Conservation (phyloP, 2,329 filamentous ascomycete genomes). For the Verticillium tricorpus region DNA sequence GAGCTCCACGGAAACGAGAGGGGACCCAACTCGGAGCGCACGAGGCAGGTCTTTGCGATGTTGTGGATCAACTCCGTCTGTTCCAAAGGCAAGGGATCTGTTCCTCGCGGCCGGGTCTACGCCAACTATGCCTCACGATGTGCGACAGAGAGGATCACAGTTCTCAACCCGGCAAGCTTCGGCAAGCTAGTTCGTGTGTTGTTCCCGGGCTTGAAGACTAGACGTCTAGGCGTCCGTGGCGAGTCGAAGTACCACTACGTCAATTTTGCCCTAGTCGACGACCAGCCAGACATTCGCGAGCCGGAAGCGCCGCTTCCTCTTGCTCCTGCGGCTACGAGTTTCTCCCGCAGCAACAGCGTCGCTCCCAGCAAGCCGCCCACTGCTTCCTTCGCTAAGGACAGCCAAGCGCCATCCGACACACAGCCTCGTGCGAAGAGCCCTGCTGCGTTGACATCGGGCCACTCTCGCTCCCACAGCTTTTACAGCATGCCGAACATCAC, state of each 20-base stretch:
- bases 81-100: constrained; percentile 73
- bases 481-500: constrained; percentile 56
- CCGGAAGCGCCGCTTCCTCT: constrained; percentile 40
- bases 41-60: constrained; percentile 85
- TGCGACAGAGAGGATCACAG: constrained; percentile 87
- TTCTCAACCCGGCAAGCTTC: constrained; percentile 94
- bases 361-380: constrained; percentile 11
- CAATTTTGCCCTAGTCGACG: constrained; percentile 58
- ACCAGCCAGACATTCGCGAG: constrained; percentile 44
- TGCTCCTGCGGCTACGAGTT: constrained; percentile 43
- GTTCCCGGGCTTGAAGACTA: constrained; percentile 90
- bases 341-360: constrained; percentile 48
- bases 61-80: constrained; percentile 76
- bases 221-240: constrained; percentile 84
- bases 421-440: constrained; percentile 7
- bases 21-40: constrained; percentile 76
- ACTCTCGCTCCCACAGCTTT: constrained; percentile 41
- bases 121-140: constrained; percentile 92
- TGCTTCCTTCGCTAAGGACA: constrained; percentile 18
- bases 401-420: constrained; percentile 16
- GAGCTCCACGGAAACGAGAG: constrained; percentile 76
- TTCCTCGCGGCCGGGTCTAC: constrained; percentile 89
- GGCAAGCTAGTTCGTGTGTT: constrained; percentile 95
- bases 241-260: constrained; percentile 98
- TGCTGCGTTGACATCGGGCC: constrained; percentile 13